Evolutionary conservation across 768 basidiomycete species (phyloP).

Genomic region (Tricholoma sp.): DNA sequence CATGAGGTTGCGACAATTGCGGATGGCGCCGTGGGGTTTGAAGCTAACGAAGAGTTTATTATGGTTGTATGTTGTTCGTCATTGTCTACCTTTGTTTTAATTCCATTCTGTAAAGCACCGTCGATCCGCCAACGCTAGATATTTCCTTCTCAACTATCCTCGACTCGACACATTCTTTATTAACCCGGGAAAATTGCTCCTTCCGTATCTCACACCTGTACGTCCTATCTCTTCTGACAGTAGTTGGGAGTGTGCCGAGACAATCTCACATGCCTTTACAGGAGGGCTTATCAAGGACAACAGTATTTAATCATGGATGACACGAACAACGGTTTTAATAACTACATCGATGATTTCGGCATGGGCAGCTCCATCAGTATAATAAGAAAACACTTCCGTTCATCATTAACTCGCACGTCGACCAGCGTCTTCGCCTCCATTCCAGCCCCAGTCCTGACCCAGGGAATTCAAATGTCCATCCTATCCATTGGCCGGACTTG

Average conservation of each 20-base stretch:
- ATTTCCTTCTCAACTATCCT: slow-evolving; percentile 54
- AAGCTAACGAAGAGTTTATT: slow-evolving; percentile 45
- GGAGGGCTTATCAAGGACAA: not conserved
- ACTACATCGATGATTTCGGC: too few relatives aligned
- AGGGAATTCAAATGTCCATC: not conserved
- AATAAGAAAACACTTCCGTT: not conserved
- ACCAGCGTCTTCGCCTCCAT: not conserved
- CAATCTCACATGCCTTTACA: slow-evolving; percentile 8
- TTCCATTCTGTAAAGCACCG: slow-evolving; percentile 25
- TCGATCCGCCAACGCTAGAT: slow-evolving; percentile 56
- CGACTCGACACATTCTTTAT: slow-evolving; percentile 40
- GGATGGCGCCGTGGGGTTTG: slow-evolving; percentile 30
- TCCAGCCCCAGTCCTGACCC: not conserved
- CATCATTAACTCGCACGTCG: not conserved
- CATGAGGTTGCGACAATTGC: slow-evolving; percentile 38
- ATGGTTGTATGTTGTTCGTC: slow-evolving; percentile 44
- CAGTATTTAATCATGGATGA: not conserved
- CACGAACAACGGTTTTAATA: not conserved
- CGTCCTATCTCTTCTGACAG: not conserved
- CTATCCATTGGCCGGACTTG: too few relatives aligned
- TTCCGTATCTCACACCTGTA: slow-evolving; percentile 15
- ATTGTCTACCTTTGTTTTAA: not conserved
- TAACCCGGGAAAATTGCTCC: too few relatives aligned
- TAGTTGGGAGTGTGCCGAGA: not conserved
- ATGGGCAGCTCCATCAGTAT: not conserved